Percentiles rank a stretch among this genome's conserved stretches.
Evolutionary conservation across 257 asterid species (phyloP).

Genomic region (Apocynum venetum): DNA sequence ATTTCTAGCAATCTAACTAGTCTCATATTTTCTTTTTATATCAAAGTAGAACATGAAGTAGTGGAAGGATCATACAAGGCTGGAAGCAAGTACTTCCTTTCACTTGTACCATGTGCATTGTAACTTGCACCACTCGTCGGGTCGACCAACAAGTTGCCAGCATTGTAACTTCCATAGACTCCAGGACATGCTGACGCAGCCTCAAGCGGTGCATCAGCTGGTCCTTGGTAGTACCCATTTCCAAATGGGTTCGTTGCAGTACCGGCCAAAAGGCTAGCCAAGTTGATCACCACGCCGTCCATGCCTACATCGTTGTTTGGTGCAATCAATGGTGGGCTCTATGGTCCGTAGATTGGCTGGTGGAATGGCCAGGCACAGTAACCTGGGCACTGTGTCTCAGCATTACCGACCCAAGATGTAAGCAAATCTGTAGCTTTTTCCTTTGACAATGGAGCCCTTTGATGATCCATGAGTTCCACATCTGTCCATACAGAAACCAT

Average conservation of each 20-base stretch:
- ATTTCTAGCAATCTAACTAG: background rate
- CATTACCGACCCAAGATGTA: conserved; percentile 73
- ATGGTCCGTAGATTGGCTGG: conserved; percentile 81
- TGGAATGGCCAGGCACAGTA: conserved; percentile 77
- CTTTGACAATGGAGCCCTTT: conserved; percentile 18
- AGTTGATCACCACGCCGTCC: conserved; percentile 54
- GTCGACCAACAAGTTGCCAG: conserved; percentile 65
- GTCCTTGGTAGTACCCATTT: conserved; percentile 63
- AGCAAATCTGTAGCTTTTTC: conserved; percentile 44
- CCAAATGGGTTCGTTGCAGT: conserved; percentile 76
- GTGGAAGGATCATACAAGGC: conserved; percentile 64
- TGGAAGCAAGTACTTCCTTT: conserved; percentile 64
- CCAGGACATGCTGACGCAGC: conserved; percentile 81
- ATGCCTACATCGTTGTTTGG: conserved; percentile 71
- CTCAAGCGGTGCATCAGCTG: conserved; percentile 58
- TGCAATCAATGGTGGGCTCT: conserved; percentile 52
- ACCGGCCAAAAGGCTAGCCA: conserved; percentile 59
- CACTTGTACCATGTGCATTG: conserved; percentile 59
- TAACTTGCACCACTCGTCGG: conserved; percentile 62
- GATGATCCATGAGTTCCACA: conserved; percentile 65
- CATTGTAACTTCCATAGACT: conserved; percentile 54
- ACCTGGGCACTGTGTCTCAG: conserved; percentile 58
- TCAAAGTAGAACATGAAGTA: conserved; percentile 55
- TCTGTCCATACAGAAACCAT: conserved; percentile 54
- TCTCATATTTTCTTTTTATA: conserved; percentile 15